Conservation (phyloP, 2,329 filamentous ascomycete species). For the Xylariomycetidae sp. region DNA sequence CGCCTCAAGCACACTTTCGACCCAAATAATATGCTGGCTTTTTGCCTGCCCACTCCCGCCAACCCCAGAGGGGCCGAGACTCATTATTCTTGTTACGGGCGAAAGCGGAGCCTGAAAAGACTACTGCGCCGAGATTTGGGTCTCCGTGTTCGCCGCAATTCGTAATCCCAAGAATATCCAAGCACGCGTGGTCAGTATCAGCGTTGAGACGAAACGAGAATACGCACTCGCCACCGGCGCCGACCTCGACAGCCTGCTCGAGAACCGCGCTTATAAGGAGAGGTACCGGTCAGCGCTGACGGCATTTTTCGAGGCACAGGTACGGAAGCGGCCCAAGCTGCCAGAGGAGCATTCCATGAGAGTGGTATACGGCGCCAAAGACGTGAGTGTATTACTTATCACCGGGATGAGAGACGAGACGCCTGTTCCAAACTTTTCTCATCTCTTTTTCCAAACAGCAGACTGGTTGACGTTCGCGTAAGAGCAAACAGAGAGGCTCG, state of each 20-base stretch:
- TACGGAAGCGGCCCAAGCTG: constrained; percentile 37
- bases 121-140: constrained; percentile 52
- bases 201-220: constrained; percentile 51
- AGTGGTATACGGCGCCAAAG: constrained; percentile 34
- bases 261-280: constrained; percentile 58
- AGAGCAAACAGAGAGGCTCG: constrained; percentile 33
- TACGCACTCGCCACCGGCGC: constrained; percentile 47
- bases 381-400: constrained; percentile 53
- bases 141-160: constrained; percentile 31
- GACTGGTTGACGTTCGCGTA: constrained; percentile 50
- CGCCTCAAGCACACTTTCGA: constrained; percentile 47
- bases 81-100: constrained; percentile 56
- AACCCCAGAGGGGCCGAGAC: constrained; percentile 30
- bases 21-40: constrained; percentile 44
- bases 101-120: constrained; percentile 55
- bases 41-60: constrained; percentile 49
- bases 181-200: constrained; percentile 48
- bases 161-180: constrained; percentile 22
- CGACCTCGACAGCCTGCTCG: constrained; percentile 42
- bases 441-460: constrained; percentile 48
- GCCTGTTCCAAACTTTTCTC: constrained; percentile 49
- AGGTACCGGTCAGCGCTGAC: constrained; percentile 50
- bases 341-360: constrained; percentile 47
- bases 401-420: constrained; percentile 60
- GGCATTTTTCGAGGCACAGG: constrained; percentile 43